phyloP scores from a whole-genome alignment of 176 grass and related monocot genomes.

The Eragrostis nindensis region DNA sequence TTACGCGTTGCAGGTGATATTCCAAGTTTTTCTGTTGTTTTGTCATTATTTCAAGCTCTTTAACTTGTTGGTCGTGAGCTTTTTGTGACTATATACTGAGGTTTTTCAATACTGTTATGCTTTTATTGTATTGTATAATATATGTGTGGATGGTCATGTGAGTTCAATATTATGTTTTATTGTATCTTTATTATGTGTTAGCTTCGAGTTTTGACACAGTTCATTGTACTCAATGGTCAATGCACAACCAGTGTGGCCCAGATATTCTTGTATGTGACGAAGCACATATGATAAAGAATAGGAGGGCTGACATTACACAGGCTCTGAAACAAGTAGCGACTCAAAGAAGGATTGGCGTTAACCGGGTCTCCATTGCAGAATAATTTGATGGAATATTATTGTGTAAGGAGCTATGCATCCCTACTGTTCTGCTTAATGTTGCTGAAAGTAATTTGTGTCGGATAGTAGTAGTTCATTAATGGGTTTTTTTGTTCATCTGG shows the following conservation, averaged over 20 bases:
- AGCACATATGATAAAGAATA: constrained; percentile 99
- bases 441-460: constrained; percentile 32
- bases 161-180: constrained; percentile 7
- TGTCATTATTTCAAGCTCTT: constrained; percentile 22
- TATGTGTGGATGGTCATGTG: constrained; percentile 10
- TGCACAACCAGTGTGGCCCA: constrained; percentile 76
- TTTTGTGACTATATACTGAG: constrained; percentile 20
- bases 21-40: constrained; percentile 3
- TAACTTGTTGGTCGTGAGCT: neutral
- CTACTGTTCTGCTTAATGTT: constrained; percentile 27
- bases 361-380: constrained; percentile 97
- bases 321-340: constrained; percentile 95
- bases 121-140: constrained; percentile 24
- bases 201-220: constrained; percentile 39
- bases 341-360: constrained; percentile 95
- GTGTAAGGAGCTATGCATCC: constrained; percentile 60
- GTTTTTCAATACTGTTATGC: constrained; percentile 7
- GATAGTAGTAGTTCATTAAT: constrained; percentile 20
- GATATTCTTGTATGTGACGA: constrained; percentile 99
- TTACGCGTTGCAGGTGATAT: constrained; percentile 75
- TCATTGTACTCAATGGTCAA: constrained; percentile 29
- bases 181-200: constrained; percentile 4
- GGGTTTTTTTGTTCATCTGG: constrained; percentile 46
- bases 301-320: constrained; percentile 84
- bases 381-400: constrained; percentile 99